phyloP scores from a whole-genome alignment of 768 basidiomycete species.

The Auriculariales sp. region DNA sequence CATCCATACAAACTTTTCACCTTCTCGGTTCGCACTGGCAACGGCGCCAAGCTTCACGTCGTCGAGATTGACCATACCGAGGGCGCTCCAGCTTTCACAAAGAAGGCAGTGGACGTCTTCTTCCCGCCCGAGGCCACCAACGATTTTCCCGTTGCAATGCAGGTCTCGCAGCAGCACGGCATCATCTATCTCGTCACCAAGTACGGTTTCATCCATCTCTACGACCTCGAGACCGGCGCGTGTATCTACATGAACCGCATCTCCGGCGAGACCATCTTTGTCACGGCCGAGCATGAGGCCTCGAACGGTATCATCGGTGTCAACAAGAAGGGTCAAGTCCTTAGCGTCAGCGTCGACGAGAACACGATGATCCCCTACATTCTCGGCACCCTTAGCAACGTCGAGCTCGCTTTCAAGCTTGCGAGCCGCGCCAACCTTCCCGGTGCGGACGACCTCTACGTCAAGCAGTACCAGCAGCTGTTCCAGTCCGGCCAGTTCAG shows the following conservation, averaged over 20 bases:
- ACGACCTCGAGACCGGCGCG: constrained; percentile 92
- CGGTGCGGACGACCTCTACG: constrained; percentile 92
- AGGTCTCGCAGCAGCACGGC: constrained; percentile 92
- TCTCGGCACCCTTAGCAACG: constrained; percentile 85
- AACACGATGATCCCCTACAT: constrained; percentile 93
- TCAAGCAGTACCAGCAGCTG: constrained; percentile 84
- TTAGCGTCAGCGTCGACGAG: constrained; percentile 94
- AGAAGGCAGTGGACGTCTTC: constrained; percentile 98
- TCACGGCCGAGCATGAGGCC: constrained; percentile 90
- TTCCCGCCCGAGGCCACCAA: constrained; percentile 97
- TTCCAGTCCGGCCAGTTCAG: constrained; percentile 80
- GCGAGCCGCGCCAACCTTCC: constrained; percentile 92
- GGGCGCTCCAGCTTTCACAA: constrained; percentile 82
- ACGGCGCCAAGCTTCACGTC: constrained; percentile 96
- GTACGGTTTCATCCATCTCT: constrained; percentile 97
- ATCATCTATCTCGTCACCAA: constrained; percentile 97
- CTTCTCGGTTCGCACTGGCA: constrained; percentile 92
- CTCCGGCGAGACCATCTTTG: constrained; percentile 97
- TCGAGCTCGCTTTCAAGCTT: constrained; percentile 94
- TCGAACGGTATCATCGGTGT: constrained; percentile 95
- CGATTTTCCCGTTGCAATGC: constrained; percentile 99
- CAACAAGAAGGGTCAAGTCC: constrained; percentile 98
- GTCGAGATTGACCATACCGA: constrained; percentile 96
- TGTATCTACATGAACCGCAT: constrained; percentile 99
- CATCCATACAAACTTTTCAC: constrained; percentile 85